Conservation (phyloP, 1,284 basidiomycete species). For the Rhizopogon parksii region DNA sequence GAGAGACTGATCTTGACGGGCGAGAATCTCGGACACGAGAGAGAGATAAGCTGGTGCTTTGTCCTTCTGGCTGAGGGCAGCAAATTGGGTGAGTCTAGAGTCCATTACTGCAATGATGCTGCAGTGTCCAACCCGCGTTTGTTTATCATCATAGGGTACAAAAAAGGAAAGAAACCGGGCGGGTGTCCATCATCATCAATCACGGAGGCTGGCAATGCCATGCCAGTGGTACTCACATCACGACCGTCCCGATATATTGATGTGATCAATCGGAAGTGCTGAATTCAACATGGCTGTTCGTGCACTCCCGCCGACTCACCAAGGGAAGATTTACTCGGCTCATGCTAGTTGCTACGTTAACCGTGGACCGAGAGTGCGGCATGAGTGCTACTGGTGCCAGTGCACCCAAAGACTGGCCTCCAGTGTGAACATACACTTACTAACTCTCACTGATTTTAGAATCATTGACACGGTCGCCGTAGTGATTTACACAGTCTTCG, state of each 20-base stretch:
- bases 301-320: neutral
- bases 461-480: conserved; percentile 28
- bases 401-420: neutral
- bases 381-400: too few relatives aligned
- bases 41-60: conserved; percentile 71
- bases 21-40: conserved; percentile 51
- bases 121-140: neutral
- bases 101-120: conserved; percentile 43
- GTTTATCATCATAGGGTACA: too few relatives aligned
- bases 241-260: too few relatives aligned
- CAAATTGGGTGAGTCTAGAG: conserved; percentile 51
- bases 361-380: neutral
- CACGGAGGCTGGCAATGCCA: too few relatives aligned
- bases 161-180: neutral
- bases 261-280: too few relatives aligned
- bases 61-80: conserved; percentile 72
- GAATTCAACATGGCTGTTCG: neutral
- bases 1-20: conserved; percentile 38
- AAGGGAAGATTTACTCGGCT: neutral
- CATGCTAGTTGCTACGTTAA: neutral
- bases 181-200: too few relatives aligned
- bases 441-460: conserved; percentile 8
- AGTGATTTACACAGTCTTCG: conserved; percentile 22
- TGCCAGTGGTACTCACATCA: too few relatives aligned
- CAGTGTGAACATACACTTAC: conserved; percentile 1